Conservation (phyloP, 2,329 filamentous ascomycete species). For the Arthroderma sp. region DNA sequence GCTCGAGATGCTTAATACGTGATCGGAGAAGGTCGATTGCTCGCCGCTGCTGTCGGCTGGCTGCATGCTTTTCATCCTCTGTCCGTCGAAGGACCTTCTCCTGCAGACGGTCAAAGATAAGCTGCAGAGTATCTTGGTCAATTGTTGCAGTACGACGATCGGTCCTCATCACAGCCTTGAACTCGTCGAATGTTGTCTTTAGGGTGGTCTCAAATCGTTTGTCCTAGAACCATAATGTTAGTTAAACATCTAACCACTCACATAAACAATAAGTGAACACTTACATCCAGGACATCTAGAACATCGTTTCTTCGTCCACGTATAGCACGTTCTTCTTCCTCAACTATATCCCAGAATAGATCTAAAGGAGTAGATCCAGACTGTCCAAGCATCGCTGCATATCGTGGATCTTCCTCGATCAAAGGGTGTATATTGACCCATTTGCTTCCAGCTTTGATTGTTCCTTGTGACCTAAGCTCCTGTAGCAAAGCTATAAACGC, state of each 20-base stretch:
- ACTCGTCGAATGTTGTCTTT: slow-evolving; percentile 80
- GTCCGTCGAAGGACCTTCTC: slow-evolving; percentile 72
- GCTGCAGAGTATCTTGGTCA: slow-evolving; percentile 61
- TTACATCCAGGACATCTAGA: slow-evolving; percentile 73
- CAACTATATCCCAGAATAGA: slow-evolving; percentile 89
- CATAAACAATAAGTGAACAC: background rate
- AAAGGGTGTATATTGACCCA: slow-evolving; percentile 71
- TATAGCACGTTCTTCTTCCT: slow-evolving; percentile 83
- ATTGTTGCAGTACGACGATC: slow-evolving; percentile 82
- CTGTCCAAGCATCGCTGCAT: slow-evolving; percentile 71
- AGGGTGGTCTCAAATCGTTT: slow-evolving; percentile 81
- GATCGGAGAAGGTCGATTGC: slow-evolving; percentile 75
- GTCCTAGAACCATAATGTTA: slow-evolving; percentile 48
- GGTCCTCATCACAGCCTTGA: slow-evolving; percentile 66
- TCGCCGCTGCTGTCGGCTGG: slow-evolving; percentile 74
- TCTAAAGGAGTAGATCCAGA: slow-evolving; percentile 75
- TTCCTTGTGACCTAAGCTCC: slow-evolving; percentile 61
- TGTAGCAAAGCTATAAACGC: slow-evolving; percentile 61
- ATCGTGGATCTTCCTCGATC: slow-evolving; percentile 70
- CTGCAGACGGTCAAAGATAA: slow-evolving; percentile 78
- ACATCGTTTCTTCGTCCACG: slow-evolving; percentile 71
- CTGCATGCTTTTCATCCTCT: slow-evolving; percentile 70
- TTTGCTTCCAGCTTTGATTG: slow-evolving; percentile 79
- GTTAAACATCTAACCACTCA: slow-evolving; percentile 11
- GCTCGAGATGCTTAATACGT: slow-evolving; percentile 79